Evolutionary conservation across 768 basidiomycete genomes (phyloP).

Genomic region (Mycena latifolia): DNA sequence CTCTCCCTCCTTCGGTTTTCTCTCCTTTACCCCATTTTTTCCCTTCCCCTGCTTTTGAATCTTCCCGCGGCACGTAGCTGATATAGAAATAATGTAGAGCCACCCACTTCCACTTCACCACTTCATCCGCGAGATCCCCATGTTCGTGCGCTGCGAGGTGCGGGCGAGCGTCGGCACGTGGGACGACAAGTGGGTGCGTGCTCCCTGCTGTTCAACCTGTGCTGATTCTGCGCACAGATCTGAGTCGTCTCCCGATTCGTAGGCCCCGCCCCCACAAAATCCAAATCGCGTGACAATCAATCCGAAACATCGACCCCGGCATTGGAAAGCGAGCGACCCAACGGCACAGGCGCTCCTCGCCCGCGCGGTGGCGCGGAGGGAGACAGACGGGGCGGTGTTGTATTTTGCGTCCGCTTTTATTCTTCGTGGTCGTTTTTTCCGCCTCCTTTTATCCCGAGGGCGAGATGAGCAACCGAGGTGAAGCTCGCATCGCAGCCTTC

Average conservation of each 20-base stretch:
- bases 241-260: slow-evolving; percentile 76
- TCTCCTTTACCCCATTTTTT: no score
- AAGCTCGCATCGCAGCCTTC: no score
- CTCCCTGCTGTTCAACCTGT: no score
- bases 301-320: slow-evolving; percentile 18
- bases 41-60: no score
- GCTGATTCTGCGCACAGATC: slow-evolving; percentile 62
- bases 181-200: slow-evolving; percentile 69
- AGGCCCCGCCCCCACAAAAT: no score
- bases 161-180: slow-evolving; percentile 58
- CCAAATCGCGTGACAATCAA: slow-evolving; percentile 24
- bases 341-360: neutral
- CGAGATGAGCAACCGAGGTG: no score
- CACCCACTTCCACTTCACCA: slow-evolving; percentile 57
- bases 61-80: no score
- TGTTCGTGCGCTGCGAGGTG: slow-evolving; percentile 60
- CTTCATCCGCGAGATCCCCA: slow-evolving; percentile 64
- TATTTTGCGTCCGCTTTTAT: no score
- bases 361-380: neutral
- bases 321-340: no score
- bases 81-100: no score
- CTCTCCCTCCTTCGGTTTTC: neutral
- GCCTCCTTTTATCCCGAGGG: no score
- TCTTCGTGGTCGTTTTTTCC: no score
- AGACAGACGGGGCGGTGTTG: neutral